phyloP scores from a whole-genome alignment of 2,329 filamentous ascomycete genomes.

The Botrytis deweyae region DNA sequence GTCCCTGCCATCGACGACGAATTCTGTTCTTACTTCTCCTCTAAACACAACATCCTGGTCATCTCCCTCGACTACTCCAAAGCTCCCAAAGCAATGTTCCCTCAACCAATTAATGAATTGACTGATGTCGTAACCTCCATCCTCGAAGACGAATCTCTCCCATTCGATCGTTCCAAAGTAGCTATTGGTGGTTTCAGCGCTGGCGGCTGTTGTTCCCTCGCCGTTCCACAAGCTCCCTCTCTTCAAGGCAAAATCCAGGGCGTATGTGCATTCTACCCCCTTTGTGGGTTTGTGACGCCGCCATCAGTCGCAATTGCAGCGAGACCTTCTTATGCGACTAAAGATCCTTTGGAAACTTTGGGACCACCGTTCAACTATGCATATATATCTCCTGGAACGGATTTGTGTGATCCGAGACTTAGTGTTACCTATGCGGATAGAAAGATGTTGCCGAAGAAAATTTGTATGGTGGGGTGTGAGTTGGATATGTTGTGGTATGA shows the following conservation, averaged over 20 bases:
- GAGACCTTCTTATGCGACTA: constrained; percentile 30
- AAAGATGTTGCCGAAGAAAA: constrained; percentile 25
- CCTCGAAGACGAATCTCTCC: constrained; percentile 46
- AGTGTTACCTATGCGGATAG: constrained; percentile 26
- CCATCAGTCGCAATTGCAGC: constrained; percentile 34
- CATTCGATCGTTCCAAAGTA: constrained; percentile 45
- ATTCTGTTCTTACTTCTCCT: constrained; percentile 47
- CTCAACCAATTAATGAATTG: constrained; percentile 46
- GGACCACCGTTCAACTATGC: constrained; percentile 26
- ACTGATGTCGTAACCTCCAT: constrained; percentile 45
- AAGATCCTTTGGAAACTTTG: constrained; percentile 24
- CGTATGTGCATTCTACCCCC: constrained; percentile 46
- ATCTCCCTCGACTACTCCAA: constrained; percentile 51
- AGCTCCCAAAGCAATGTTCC: constrained; percentile 47
- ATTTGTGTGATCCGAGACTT: constrained; percentile 30
- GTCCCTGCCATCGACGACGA: constrained; percentile 46
- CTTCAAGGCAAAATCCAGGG: constrained; percentile 40
- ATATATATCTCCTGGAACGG: constrained; percentile 26
- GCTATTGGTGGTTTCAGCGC: constrained; percentile 51
- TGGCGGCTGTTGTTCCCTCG: constrained; percentile 50
- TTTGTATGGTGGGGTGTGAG: constrained; percentile 30
- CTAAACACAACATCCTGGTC: constrained; percentile 44
- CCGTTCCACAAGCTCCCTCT: constrained; percentile 42
- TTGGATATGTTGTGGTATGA: constrained; percentile 33
- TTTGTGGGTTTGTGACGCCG: constrained; percentile 43